Base-by-base conservation (phyloP, 2,329 filamentous ascomycete genomes). In the Exophiala spinifera region DNA sequence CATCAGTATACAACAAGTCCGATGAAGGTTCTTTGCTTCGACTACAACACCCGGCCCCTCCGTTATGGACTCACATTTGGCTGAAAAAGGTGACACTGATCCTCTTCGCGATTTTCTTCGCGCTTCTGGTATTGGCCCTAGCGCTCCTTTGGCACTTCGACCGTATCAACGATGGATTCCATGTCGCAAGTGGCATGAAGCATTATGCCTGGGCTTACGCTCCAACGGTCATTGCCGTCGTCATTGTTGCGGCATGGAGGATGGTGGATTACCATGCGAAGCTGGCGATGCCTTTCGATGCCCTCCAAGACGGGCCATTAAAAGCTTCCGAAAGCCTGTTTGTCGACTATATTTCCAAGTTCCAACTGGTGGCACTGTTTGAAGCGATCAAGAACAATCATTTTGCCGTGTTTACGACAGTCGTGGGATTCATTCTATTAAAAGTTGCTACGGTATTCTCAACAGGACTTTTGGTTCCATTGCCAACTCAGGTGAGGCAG, bases 241-340 rank as follows among this genome's bases (percentile, higher is more conserved):
- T 70, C 20, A 54, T 66, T 17, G 60, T 63, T 8, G 63, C 65
- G 10, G 49, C 64, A 17, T 70, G 67, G 67, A 61, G 62, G 25
- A 65, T 69, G 57, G 66, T 71, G 28, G 67, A 70, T 46, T 62
- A 69, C 49, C 49, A 63, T 33, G 62, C 61, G 46, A 70, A 69
- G 56, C 60, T 65, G 43, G 54, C 67, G 20, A 66, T 65, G 56
- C 66, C 69, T 1, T 71, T 68, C 65, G 64, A 66, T 25, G 64
- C 66, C 45, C 60, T 71, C 19, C 63, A 64, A 31, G 56, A 60
- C 36, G 67, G 63, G 1, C 62, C 62, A 8, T 44, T 59, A 11
- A 51, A 59, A 10, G 51, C 61, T 11, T 61, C 64, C 8, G 65
- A 66, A 52, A 66, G 65, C 36, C 55, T 70, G 13, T 55, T 67